Conservation (phyloP, 208 protist species). For the Crithidia acanthocephali region DNA sequence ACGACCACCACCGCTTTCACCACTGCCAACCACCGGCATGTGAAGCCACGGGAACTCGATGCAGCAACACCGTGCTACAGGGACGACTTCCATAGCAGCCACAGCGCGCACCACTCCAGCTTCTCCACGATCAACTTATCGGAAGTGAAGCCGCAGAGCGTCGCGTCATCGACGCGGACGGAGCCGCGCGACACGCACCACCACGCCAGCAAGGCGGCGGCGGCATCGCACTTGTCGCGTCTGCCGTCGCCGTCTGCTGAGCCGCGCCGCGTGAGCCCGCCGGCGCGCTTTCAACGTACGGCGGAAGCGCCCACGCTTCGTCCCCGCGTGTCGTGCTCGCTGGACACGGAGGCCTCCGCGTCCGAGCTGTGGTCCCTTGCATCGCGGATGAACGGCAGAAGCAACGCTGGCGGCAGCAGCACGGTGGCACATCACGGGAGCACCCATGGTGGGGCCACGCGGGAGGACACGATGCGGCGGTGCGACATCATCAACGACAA, state of each 20-base stretch:
- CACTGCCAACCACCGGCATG: not conserved
- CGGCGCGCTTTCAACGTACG: not conserved
- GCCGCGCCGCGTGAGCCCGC: not conserved
- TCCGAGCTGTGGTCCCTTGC: not conserved
- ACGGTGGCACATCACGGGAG: not conserved
- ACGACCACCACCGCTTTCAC: not conserved
- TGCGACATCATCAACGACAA: not conserved
- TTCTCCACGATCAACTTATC: constrained; percentile 13
- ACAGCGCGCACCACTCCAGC: not conserved
- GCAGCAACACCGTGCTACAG: too few relatives aligned
- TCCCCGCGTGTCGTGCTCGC: not conserved
- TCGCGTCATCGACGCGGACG: not conserved
- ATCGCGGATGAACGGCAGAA: not conserved
- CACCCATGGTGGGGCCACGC: not conserved
- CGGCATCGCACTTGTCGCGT: not conserved
- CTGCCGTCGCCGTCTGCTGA: not conserved
- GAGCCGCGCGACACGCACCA: not conserved
- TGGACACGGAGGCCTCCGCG: not conserved
- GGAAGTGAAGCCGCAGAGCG: constrained; percentile 3
- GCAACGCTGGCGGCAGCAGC: not conserved
- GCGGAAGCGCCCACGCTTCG: not conserved
- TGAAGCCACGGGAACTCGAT: not conserved
- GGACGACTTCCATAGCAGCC: not conserved
- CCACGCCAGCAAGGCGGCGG: too few relatives aligned
- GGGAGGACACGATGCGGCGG: not conserved